Conservation (phyloP, 805 yeast genomes). For the Saccharomycopsis guyanensis region DNA sequence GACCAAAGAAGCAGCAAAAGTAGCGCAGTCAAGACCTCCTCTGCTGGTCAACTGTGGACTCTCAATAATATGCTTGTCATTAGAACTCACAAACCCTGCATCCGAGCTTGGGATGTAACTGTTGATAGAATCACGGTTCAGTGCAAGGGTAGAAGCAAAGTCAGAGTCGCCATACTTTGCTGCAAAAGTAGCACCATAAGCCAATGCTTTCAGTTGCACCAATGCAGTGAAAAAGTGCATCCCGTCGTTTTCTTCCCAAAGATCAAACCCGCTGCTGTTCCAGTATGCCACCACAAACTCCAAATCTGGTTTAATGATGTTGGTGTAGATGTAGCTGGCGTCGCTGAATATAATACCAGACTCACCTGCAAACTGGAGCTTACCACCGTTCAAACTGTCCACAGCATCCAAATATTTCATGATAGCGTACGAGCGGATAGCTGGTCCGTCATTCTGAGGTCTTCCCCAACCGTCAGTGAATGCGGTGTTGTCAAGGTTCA, state of each 20-base stretch:
- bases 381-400: conserved; percentile 5
- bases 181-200: conserved; percentile 35
- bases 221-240: conserved; percentile 73
- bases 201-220: conserved; percentile 64
- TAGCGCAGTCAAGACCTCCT: conserved; percentile 73
- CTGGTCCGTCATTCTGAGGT: conserved; percentile 80
- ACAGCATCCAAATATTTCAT: conserved; percentile 24
- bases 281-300: conserved; percentile 55
- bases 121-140: background rate
- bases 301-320: conserved; percentile 63
- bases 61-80: conserved; percentile 56
- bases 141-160: conserved; percentile 9
- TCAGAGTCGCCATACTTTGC: conserved; percentile 4
- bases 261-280: conserved; percentile 65
- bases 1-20: conserved; percentile 37
- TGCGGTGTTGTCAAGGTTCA: conserved; percentile 42
- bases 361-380: conserved; percentile 20
- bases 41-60: conserved; percentile 51
- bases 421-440: conserved; percentile 54
- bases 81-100: conserved; percentile 31
- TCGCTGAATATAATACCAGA: conserved; percentile 22
- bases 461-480: conserved; percentile 65
- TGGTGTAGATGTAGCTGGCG: conserved; percentile 35
- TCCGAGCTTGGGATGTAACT: conserved; percentile 2
- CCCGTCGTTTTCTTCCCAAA: conserved; percentile 86